Evolutionary conservation across 441 rosid species (phyloP).

Genomic region (Viola pubescens): DNA sequence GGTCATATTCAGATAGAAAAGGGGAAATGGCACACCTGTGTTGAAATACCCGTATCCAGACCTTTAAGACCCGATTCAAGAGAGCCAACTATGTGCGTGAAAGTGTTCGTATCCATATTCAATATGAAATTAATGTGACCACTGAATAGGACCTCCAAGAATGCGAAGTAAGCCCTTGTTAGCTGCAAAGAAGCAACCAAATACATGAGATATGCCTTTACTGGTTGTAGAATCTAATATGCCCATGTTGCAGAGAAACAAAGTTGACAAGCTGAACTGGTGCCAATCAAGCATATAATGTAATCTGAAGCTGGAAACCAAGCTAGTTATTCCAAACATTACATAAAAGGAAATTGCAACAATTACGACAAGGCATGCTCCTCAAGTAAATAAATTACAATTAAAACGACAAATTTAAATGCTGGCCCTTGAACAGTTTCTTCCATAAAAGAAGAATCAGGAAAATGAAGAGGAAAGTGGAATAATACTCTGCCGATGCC

Average conservation of each 20-base stretch:
- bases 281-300: not conserved
- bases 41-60: constrained; percentile 76
- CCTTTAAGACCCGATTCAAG: constrained; percentile 98
- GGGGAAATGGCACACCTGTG: constrained; percentile 54
- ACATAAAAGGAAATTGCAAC: too few species aligned
- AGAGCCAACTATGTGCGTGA: constrained; percentile 89
- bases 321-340: not conserved
- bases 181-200: constrained; percentile 44
- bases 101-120: constrained; percentile 78
- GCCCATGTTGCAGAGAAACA: too few species aligned
- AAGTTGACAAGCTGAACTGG: not conserved
- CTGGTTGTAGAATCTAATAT: not conserved
- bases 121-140: constrained; percentile 66
- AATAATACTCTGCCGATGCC: too few species aligned
- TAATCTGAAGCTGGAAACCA: not conserved
- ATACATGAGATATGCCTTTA: not conserved
- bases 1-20: not conserved
- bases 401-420: too few species aligned
- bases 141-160: constrained; percentile 84
- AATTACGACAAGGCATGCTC: too few species aligned
- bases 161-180: constrained; percentile 87
- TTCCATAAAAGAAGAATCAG: too few species aligned
- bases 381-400: too few species aligned
- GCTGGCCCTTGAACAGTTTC: too few species aligned
- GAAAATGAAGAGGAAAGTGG: too few species aligned